A percentile compares a stretch with the other conserved stretches of the same genome.
These are phyloP conservation scores for Filobasidium floriforme DNA, from an alignment of 768 basidiomycete species.

Conservation along the genomic window DNA sequence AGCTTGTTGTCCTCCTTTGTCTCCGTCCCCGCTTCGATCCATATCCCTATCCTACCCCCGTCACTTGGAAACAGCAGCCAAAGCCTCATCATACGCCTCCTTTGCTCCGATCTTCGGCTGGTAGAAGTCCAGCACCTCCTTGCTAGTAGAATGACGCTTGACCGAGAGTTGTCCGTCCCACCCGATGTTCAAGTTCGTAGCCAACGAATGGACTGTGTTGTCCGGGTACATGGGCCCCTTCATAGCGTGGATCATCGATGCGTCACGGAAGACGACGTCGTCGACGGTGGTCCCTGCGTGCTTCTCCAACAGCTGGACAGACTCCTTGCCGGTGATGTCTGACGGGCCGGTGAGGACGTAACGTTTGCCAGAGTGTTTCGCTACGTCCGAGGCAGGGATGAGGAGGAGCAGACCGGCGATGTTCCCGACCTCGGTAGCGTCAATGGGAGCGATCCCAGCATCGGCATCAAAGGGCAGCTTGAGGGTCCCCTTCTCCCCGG, in stretches of 20 bases:
- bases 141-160: not conserved
- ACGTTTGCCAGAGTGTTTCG: conserved; percentile 11
- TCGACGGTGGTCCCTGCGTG: conserved; percentile 22
- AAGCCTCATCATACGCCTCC: not conserved
- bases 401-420: conserved; percentile 20
- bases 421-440: conserved; percentile 23
- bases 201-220: not conserved
- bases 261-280: conserved; percentile 14
- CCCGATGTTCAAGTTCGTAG: not conserved
- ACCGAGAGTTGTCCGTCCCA: not conserved
- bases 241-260: not conserved
- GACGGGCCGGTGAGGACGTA: conserved; percentile 23
- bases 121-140: not conserved
- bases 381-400: conserved; percentile 8
- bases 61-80: too few species aligned
- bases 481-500: conserved; percentile 10
- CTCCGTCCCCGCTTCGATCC: too few species aligned
- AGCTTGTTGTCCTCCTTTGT: too few species aligned
- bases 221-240: not conserved
- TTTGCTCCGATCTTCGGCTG: not conserved
- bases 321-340: conserved; percentile 15
- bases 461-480: conserved; percentile 11
- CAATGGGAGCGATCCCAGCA: conserved; percentile 15
- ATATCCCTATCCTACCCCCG: too few species aligned
- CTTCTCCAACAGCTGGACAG: conserved; percentile 15